These are phyloP conservation scores for Rhizopogon roseolus DNA, from an alignment of 768 basidiomycete species.

Conservation along the genomic window DNA sequence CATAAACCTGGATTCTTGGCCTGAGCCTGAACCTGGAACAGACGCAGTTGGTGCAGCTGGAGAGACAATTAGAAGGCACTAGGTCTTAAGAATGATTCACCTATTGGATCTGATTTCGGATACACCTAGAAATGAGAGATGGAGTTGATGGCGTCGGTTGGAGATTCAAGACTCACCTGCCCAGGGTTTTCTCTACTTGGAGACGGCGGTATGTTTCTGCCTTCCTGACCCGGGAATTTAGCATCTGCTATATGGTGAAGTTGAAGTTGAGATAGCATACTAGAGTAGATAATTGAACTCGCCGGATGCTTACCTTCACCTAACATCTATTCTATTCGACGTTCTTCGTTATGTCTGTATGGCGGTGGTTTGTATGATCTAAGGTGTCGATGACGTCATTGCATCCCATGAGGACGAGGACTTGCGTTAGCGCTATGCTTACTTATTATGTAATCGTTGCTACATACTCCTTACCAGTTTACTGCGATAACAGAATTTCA, in stretches of 20 bases:
- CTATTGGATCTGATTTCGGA: conserved; percentile 40
- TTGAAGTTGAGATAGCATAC: neutral
- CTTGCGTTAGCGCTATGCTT: too few relatives aligned
- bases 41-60: conserved; percentile 18
- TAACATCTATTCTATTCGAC: conserved; percentile 6
- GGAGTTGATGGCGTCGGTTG: neutral
- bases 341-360: neutral
- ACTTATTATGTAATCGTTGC: too few relatives aligned
- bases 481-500: too few relatives aligned
- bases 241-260: conserved; percentile 24
- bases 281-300: too few relatives aligned
- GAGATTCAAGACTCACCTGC: conserved; percentile 22
- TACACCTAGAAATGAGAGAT: conserved; percentile 33
- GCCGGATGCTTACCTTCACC: conserved; percentile 20
- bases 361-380: neutral
- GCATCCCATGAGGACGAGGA: neutral
- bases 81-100: conserved; percentile 13
- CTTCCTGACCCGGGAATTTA: conserved; percentile 35
- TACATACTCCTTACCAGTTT: too few relatives aligned
- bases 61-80: neutral
- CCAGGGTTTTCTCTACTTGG: conserved; percentile 45
- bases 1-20: conserved; percentile 17
- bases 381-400: neutral
- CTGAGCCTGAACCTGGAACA: conserved; percentile 16
- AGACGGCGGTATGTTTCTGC: conserved; percentile 35